Conservation (phyloP, 2,329 filamentous ascomycete genomes). For the Nemania sp. region DNA sequence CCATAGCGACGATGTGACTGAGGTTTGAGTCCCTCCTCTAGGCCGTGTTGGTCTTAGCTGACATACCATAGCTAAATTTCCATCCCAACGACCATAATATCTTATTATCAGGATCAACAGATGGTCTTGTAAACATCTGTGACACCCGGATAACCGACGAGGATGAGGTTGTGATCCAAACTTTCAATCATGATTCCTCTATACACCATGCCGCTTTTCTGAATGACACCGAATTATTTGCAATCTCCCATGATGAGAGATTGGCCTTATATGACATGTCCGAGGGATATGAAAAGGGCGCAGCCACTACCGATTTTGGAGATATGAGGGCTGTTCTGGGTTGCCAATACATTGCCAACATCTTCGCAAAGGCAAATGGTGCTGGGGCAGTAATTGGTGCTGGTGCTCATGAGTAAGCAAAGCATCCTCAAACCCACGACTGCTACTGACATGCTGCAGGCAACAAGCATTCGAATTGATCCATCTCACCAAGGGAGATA, state of each 20-base stretch:
- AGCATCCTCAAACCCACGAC: background rate
- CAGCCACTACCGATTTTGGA: conserved; percentile 63
- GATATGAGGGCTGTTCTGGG: conserved; percentile 68
- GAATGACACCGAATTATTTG: conserved; percentile 66
- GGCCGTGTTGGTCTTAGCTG: conserved; percentile 21
- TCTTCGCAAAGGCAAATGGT: conserved; percentile 63
- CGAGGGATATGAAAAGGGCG: conserved; percentile 64
- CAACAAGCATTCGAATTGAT: conserved; percentile 63
- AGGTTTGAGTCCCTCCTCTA: conserved; percentile 46
- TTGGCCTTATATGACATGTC: conserved; percentile 73
- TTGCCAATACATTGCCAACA: conserved; percentile 75
- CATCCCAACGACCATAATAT: conserved; percentile 64
- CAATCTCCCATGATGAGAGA: conserved; percentile 77
- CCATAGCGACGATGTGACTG: conserved; percentile 70
- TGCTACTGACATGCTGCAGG: conserved; percentile 14
- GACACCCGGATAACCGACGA: conserved; percentile 73
- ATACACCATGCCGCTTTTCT: conserved; percentile 78
- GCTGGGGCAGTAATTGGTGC: conserved; percentile 64
- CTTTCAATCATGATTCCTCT: conserved; percentile 76
- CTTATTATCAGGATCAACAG: conserved; percentile 77
- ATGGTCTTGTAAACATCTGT: conserved; percentile 78
- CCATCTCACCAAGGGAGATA: conserved; percentile 57
- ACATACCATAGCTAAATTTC: conserved; percentile 56
- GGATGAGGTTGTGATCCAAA: conserved; percentile 77
- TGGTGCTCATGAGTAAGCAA: conserved; percentile 68